Percentiles rank a stretch among this genome's conserved stretches.
Evolutionary conservation across 2,329 filamentous ascomycete genomes (phyloP).

Genomic region (Cladosporium velox): DNA sequence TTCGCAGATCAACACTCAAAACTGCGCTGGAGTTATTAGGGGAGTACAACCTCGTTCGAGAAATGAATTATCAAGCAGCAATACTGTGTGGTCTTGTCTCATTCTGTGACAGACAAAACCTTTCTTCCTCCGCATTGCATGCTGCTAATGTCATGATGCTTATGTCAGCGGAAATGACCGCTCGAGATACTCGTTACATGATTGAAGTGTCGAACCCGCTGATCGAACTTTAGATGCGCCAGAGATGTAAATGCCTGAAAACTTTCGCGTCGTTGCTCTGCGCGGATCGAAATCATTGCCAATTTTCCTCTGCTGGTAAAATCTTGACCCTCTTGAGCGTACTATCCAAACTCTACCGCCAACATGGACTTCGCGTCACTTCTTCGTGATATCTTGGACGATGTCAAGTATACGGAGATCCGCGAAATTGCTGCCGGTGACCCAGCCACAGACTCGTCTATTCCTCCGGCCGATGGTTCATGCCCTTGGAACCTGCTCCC

Average conservation of each 20-base stretch:
- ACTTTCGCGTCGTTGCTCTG: background rate
- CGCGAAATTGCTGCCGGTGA: background rate
- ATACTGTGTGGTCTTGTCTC: background rate
- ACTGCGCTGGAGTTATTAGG: constrained; percentile 11
- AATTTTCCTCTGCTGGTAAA: background rate
- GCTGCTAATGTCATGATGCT: background rate
- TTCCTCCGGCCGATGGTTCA: background rate
- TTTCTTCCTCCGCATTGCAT: background rate
- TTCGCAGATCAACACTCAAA: background rate
- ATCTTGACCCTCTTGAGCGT: background rate
- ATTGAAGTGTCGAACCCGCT: background rate
- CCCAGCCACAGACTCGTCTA: background rate
- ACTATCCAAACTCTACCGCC: background rate
- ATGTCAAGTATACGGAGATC: background rate
- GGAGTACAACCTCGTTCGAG: background rate
- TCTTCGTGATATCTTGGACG: background rate
- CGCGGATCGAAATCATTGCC: background rate
- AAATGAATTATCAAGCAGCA: background rate
- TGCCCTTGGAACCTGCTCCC: background rate
- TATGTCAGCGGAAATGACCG: background rate
- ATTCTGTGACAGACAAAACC: background rate
- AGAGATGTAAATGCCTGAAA: background rate
- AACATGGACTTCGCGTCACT: background rate
- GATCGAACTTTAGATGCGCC: background rate
- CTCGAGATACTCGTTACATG: background rate